phyloP scores from a whole-genome alignment of 1,284 basidiomycete genomes.

The Trametes hirsuta region DNA sequence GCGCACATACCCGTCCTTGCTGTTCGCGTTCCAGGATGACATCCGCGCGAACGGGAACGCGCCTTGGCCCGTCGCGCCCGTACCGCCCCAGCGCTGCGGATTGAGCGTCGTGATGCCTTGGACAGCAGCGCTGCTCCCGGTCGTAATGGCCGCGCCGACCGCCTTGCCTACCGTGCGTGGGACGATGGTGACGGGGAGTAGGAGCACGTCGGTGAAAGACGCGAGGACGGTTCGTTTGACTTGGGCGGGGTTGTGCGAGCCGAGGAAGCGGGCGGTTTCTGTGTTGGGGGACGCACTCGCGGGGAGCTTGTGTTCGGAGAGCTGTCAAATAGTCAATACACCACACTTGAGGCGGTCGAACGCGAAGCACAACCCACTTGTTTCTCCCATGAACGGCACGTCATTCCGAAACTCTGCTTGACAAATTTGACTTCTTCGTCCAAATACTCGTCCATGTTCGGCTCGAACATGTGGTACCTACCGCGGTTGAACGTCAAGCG shows the following conservation, averaged over 20 bases:
- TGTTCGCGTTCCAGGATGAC: constrained; percentile 19
- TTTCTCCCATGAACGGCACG: constrained; percentile 81
- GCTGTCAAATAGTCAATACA: constrained; percentile 15
- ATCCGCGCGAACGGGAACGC: constrained; percentile 23
- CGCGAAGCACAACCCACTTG: constrained; percentile 46
- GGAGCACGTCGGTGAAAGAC: too few relatives aligned
- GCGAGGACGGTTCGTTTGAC: too few relatives aligned
- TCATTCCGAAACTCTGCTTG: constrained; percentile 72
- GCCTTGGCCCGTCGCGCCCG: constrained; percentile 30
- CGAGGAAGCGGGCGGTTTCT: constrained; percentile 70
- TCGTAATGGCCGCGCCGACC: too few relatives aligned
- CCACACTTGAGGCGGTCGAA: too few relatives aligned
- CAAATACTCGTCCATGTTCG: constrained; percentile 96
- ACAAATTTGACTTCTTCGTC: constrained; percentile 90
- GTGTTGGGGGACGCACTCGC: constrained; percentile 41
- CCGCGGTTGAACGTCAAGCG: not conserved
- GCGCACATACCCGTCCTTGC: constrained; percentile 41
- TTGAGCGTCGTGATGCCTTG: too few relatives aligned
- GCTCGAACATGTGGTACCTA: constrained; percentile 92
- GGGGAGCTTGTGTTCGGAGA: constrained; percentile 25
- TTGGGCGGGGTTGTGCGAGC: too few relatives aligned
- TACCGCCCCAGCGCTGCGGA: too few relatives aligned
- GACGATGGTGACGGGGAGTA: constrained; percentile 95
- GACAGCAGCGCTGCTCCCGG: too few relatives aligned
- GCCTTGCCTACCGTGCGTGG: constrained; percentile 74